phyloP scores from a whole-genome alignment of 2,329 filamentous ascomycete species.

The Aspergillus puulaauensis region DNA sequence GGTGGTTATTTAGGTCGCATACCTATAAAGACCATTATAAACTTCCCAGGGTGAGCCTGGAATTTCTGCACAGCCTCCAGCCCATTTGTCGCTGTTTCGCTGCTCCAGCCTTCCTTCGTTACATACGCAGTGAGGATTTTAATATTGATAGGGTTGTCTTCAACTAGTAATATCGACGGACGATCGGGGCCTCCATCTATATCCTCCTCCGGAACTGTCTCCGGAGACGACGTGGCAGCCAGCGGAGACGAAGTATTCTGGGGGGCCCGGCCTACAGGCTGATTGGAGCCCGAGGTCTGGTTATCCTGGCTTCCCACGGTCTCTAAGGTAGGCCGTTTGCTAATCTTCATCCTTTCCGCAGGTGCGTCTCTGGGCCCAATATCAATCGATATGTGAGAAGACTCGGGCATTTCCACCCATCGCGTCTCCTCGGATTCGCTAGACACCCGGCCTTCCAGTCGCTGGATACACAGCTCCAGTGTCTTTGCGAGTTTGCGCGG shows the following conservation, averaged over 20 bases:
- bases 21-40: conserved; percentile 12
- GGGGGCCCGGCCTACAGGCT: no score
- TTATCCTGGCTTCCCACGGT: conserved; percentile 15
- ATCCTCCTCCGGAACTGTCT: neutral
- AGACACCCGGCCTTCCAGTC: conserved; percentile 8
- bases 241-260: no score
- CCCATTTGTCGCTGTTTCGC: conserved; percentile 36
- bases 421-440: conserved; percentile 7
- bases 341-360: conserved; percentile 20
- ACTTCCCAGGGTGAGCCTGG: conserved; percentile 15
- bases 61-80: conserved; percentile 25
- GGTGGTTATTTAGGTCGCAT: neutral
- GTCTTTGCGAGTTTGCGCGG: conserved; percentile 30
- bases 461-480: conserved; percentile 14
- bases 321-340: conserved; percentile 16
- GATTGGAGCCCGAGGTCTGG: neutral
- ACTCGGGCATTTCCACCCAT: conserved; percentile 22
- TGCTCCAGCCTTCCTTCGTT: conserved; percentile 20
- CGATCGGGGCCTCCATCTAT: neutral
- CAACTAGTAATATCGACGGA: conserved; percentile 30
- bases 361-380: conserved; percentile 17
- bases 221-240: no score
- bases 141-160: conserved; percentile 41
- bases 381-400: conserved; percentile 20
- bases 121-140: conserved; percentile 1